phyloP scores from a whole-genome alignment of 1,284 basidiomycete species.

The Neonothopanus nambi region DNA sequence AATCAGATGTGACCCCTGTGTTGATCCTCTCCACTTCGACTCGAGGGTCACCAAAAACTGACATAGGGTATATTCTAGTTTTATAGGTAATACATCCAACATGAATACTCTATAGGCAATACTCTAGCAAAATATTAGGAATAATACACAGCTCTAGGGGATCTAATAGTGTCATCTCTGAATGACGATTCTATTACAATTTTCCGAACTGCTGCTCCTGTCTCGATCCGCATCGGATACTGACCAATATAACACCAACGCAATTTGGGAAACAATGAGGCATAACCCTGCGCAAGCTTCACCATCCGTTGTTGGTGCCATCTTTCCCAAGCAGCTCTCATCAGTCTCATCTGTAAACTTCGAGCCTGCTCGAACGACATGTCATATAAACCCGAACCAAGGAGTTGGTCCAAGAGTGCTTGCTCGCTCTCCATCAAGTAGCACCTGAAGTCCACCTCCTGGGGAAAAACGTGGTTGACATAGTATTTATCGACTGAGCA shows the following conservation, averaged over 20 bases:
- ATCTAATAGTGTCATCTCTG: slow-evolving; percentile 4
- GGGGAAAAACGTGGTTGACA: slow-evolving; percentile 24
- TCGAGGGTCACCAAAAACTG: too few relatives aligned
- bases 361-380: slow-evolving; percentile 15
- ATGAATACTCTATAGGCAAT: background rate
- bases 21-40: too few relatives aligned
- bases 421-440: slow-evolving; percentile 25
- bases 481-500: slow-evolving; percentile 26
- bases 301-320: slow-evolving; percentile 31
- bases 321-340: slow-evolving; percentile 29
- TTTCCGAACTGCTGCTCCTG: background rate
- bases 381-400: background rate
- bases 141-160: background rate
- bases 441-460: slow-evolving; percentile 18
- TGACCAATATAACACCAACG: slow-evolving; percentile 29
- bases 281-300: slow-evolving; percentile 22
- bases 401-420: slow-evolving; percentile 12
- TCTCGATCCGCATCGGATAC: slow-evolving; percentile 16
- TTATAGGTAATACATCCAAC: too few relatives aligned
- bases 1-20: too few relatives aligned
- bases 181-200: slow-evolving; percentile 2
- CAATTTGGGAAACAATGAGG: slow-evolving; percentile 20
- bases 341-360: slow-evolving; percentile 18
- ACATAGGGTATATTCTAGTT: background rate
- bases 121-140: background rate